Base-by-base conservation (phyloP, 176 grass and related monocot species). In the Urochloa ruziziensis region DNA sequence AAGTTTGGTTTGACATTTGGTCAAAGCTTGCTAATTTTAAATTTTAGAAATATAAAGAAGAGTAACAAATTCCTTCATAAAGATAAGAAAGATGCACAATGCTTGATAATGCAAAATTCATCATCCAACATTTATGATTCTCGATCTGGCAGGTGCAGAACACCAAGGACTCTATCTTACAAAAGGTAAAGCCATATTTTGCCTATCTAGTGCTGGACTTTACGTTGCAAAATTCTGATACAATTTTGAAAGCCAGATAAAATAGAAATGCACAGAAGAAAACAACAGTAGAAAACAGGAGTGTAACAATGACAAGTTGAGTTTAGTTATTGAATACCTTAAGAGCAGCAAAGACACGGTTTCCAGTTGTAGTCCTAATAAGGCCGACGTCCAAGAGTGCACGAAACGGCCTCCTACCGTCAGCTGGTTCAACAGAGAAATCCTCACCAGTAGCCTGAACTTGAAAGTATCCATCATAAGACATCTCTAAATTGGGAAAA, bases 351-450 rank as follows among this genome's bases (percentile, higher is more conserved):
- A 94, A 94, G 19, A 94, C 86, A 77, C 89, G 89, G 74, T 94
- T 91, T 27, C 92, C 89, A 37, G 92, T 94, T 1, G 92, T 94
- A 12, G 92, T 94, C 86, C 86, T 94, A 56, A 94, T 42, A 73
- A 94, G 92, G 15, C 92, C 92, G 1, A 91, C 92, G 89, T 94
- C 92, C 67, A 94, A 79, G 21, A 94, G 79, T 16, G 88, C 88
- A 86, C 88, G 92, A 80, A 94, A 94, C 15, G 92, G 92, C 68
- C 92, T 86, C 89, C 86, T 84, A 24, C 34, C 73, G 46, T 80
- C 86, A 16, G 68, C 4, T 66, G 85, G 92, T 44, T 94, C 92
- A 37, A 94, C 83, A 73, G 71, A 88, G 77, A 67, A 94, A 49
- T 94, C 92, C 59, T 94, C 92, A 7, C 89, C 89, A 78, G 79